Base-by-base conservation (phyloP, 2,329 filamentous ascomycete genomes). In the Fusarium lyarnte region DNA sequence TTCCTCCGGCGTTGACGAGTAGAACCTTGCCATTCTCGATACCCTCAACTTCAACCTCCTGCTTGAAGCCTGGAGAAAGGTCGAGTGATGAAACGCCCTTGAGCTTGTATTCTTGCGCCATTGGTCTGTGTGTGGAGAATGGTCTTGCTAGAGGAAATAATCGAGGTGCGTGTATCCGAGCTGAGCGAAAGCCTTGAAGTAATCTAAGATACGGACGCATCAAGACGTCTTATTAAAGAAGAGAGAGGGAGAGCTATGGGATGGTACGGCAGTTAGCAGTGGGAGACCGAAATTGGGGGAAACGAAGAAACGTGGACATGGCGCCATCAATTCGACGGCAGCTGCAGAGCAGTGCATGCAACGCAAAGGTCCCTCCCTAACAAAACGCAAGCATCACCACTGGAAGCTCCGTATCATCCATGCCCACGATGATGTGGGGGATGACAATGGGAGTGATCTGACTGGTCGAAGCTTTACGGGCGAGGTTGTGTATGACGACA, bases 21-120 rank as follows among this genome's bases (percentile, higher is more conserved):
- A 99, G 86, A 6, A 99, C 91, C 82, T 98, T 98, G 70, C 90
- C 94, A 41, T 89, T 91, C 63, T 95, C 91, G 46, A 99, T 87
- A 25, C 95, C 96, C 77, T 98, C 95, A 8, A 99, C 92, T 77
- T 97, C 94, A 19, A 90, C 93, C 82, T 98, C 95, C 71, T 92
- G 88, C 86, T 97, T 98, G 75, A 96, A 91, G 25, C 94, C 91
- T 35, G 92, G 90, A 80, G 92, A 89, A 71, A 98, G 85, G 73
- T 92, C 88, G 62, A 97, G 86, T 76, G 91, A 92, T 51, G 88
- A 87, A 69, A 97, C 84, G 79, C 88, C 92, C 82, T 96, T 97
- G 78, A 98, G 89, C 79, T 89, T 91, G 80, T 88, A 92, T 77
- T 90, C 87, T 61, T 87, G 83, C 39, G 80, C 83, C 87, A 90